phyloP scores from a whole-genome alignment of 1,284 basidiomycete genomes.

The Chalciporus piperatoides region DNA sequence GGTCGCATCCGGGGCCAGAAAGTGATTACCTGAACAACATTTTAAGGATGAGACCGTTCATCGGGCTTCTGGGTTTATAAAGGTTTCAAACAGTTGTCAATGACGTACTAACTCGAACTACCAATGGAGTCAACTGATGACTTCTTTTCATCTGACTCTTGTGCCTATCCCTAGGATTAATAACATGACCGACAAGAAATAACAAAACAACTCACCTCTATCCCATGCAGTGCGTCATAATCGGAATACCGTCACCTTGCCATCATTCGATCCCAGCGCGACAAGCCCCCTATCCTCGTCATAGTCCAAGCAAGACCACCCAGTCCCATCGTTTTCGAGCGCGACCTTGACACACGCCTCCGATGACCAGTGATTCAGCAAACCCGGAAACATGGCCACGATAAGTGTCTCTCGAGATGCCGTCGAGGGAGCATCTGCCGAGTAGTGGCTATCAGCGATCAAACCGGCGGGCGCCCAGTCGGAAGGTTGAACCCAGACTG shows the following conservation, averaged over 20 bases:
- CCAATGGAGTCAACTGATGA: not conserved
- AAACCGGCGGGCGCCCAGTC: slow-evolving; percentile 39
- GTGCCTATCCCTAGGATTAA: not conserved
- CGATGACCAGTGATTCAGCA: slow-evolving; percentile 25
- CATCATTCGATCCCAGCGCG: slow-evolving; percentile 47
- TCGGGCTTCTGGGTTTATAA: too few relatives aligned
- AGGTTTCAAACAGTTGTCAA: too few relatives aligned
- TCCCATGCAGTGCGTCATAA: slow-evolving; percentile 25
- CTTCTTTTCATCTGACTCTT: not conserved
- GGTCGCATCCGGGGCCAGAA: too few relatives aligned
- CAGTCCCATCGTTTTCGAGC: slow-evolving; percentile 34
- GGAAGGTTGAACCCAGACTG: slow-evolving; percentile 56
- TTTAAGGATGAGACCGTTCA: too few relatives aligned
- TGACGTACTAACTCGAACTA: not conserved
- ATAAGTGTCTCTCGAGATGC: slow-evolving; percentile 41
- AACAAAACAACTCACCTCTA: not conserved
- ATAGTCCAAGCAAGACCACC: slow-evolving; percentile 57
- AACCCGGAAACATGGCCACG: slow-evolving; percentile 47
- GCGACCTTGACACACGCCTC: slow-evolving; percentile 24
- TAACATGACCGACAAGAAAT: not conserved
- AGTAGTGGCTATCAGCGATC: slow-evolving; percentile 21
- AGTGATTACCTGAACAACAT: too few relatives aligned
- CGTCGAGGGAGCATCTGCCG: slow-evolving; percentile 17
- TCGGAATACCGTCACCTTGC: slow-evolving; percentile 43
- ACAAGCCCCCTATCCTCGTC: slow-evolving; percentile 51